Evolutionary conservation across 1,139 yeast species (phyloP).

Genomic region (Barnettozyma hawaiiensis): DNA sequence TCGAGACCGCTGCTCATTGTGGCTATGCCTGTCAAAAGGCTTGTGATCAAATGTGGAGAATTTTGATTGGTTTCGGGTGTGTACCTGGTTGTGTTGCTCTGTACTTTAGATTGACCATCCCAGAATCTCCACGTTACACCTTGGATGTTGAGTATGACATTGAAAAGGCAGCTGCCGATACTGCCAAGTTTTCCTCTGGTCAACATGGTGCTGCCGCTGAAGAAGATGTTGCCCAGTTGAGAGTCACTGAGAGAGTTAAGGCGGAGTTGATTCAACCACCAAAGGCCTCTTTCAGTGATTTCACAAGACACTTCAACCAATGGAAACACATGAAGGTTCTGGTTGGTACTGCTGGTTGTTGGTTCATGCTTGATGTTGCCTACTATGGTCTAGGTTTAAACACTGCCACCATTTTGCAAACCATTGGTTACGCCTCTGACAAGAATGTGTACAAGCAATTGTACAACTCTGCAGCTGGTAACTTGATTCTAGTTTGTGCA

Average conservation of each 20-base stretch:
- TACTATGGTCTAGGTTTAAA: conserved; percentile 86
- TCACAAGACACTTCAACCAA: conserved; percentile 67
- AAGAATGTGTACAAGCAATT: conserved; percentile 56
- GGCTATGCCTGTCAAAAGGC: conserved; percentile 62
- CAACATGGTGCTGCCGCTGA: conserved; percentile 39
- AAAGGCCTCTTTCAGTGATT: conserved; percentile 50
- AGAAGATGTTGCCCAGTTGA: conserved; percentile 35
- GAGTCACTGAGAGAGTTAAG: conserved; percentile 41
- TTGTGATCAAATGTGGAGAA: conserved; percentile 92
- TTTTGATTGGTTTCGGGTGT: conserved; percentile 80
- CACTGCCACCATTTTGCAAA: conserved; percentile 72
- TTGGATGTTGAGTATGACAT: conserved; percentile 64
- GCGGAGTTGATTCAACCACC: conserved; percentile 38
- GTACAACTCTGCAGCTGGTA: conserved; percentile 80
- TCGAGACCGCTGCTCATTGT: conserved; percentile 51
- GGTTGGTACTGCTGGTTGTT: conserved; percentile 91
- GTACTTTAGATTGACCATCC: conserved; percentile 86
- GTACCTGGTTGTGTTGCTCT: conserved; percentile 80
- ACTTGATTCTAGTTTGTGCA: conserved; percentile 82
- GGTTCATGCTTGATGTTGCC: conserved; percentile 96
- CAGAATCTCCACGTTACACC: conserved; percentile 88
- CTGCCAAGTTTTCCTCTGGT: conserved; percentile 44
- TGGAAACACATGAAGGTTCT: conserved; percentile 86
- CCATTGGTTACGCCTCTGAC: conserved; percentile 73
- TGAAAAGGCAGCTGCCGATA: conserved; percentile 60